Evolutionary conservation across 306 rosid genomes (phyloP), one percentile per base, ranked within the genome.

Genomic region (Alnus rubra): DNA sequence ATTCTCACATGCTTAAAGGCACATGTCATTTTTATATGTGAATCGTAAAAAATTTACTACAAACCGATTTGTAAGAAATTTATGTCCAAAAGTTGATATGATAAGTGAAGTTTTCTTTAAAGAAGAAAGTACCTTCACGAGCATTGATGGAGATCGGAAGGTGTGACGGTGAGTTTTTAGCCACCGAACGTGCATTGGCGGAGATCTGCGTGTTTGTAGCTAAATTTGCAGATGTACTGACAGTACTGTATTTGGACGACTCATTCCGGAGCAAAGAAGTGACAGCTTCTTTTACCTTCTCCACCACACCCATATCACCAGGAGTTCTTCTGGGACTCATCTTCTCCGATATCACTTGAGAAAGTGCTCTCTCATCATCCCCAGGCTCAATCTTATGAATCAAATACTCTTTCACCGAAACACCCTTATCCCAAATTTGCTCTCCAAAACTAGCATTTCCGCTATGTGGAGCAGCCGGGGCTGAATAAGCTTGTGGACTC

Each of bases 311-410:
- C 2, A 76, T 83, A 75, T 83, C 94, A 49, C 85, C 82, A 1
- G 90, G 89, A 77, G 68, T 65, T 83, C 67, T 87, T 75, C 77
- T 80, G 1, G 97, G 95, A 84, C 95, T 89, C 79, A 90, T 85
- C 74, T 84, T 92, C 62, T 90, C 96, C 18, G 97, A 92, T 78
- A 94, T 90, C 59, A 90, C 97, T 76, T 74, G 85, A 47, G 98
- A 94, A 45, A 90, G 88, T 14, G 97, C 98, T 76, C 72, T 92
- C 79, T 94, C 98, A 80, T 94, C 97, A 72, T 94, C 98, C 14
- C 97, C 98, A 1, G 98, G 97, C 83, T 92, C 97, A 78, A 92
- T 79, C 78, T 92, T 92, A 52, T 85, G 88, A 87, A 87, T 75
- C 84, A 92, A 80, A 74, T 92, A 94, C 82, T 92, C 95, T 78